phyloP scores from a whole-genome alignment of 2,329 filamentous ascomycete species.

The Penicillium sp. region DNA sequence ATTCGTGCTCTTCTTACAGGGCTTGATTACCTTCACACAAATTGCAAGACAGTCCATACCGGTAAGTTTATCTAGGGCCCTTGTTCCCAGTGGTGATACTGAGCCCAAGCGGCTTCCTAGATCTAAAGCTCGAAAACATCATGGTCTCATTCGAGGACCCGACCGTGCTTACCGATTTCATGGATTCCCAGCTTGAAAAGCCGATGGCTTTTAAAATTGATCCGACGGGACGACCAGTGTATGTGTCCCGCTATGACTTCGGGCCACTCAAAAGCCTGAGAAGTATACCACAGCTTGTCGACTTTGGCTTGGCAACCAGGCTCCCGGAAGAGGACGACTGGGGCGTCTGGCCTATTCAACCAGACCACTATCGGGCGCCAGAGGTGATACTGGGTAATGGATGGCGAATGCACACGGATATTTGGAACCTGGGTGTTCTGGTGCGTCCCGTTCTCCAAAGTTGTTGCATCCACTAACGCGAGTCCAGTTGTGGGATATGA shows the following conservation, averaged over 20 bases:
- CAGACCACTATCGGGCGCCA: conserved; percentile 39
- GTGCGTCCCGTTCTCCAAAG: conserved; percentile 18
- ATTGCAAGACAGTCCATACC: conserved; percentile 41
- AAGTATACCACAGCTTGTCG: conserved; percentile 32
- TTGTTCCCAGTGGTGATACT: conserved; percentile 13
- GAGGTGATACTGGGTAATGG: conserved; percentile 39
- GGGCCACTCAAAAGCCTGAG: conserved; percentile 25
- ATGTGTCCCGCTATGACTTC: conserved; percentile 32
- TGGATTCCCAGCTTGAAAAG: conserved; percentile 28
- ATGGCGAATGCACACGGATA: conserved; percentile 38
- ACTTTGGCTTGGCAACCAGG: conserved; percentile 36
- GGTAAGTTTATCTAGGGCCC: conserved; percentile 25
- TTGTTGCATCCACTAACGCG: conserved; percentile 22
- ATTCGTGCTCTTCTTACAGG: conserved; percentile 38
- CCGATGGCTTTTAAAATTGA: conserved; percentile 35
- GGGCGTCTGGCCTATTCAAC: conserved; percentile 42
- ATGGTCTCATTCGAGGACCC: conserved; percentile 35
- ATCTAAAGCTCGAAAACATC: conserved; percentile 45
- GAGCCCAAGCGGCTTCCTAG: conserved; percentile 19
- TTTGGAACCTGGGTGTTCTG: conserved; percentile 42
- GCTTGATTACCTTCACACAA: conserved; percentile 43
- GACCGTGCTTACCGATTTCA: conserved; percentile 31
- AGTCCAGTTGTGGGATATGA: conserved; percentile 36
- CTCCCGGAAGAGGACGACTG: conserved; percentile 42
- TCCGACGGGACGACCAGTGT: conserved; percentile 31